Evolutionary conservation across 768 basidiomycete genomes (phyloP).

Genomic region (Trametes meyenii): DNA sequence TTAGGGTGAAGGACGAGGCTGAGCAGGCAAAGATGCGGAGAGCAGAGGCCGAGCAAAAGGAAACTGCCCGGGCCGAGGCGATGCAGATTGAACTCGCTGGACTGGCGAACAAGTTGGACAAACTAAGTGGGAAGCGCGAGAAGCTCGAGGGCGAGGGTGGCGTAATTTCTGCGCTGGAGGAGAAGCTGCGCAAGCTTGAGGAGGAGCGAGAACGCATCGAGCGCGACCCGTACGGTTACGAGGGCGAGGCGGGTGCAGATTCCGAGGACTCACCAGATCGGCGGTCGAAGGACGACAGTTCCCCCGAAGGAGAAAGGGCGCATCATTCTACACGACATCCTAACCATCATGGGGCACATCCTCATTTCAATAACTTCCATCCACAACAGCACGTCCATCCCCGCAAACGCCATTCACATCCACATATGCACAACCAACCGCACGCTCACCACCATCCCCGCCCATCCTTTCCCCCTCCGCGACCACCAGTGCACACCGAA

Average conservation of each 20-base stretch:
- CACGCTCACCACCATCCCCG: slow-evolving; percentile 21
- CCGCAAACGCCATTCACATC: slow-evolving; percentile 30
- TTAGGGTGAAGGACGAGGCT: slow-evolving; percentile 46
- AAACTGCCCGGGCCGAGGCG: slow-evolving; percentile 55
- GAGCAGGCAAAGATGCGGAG: slow-evolving; percentile 47
- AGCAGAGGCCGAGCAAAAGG: slow-evolving; percentile 51
- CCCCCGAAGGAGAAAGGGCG: slow-evolving; percentile 9
- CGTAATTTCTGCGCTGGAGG: slow-evolving; percentile 67
- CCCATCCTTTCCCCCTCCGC: slow-evolving; percentile 9
- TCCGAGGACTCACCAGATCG: slow-evolving; percentile 15
- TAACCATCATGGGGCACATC: neutral
- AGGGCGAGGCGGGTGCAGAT: slow-evolving; percentile 19
- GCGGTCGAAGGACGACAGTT: slow-evolving; percentile 13
- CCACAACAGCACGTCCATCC: slow-evolving; percentile 23
- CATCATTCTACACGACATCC: neutral
- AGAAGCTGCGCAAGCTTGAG: slow-evolving; percentile 60
- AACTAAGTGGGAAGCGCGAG: slow-evolving; percentile 63
- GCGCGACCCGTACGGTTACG: slow-evolving; percentile 34
- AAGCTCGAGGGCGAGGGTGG: slow-evolving; percentile 55
- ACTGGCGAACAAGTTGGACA: slow-evolving; percentile 66
- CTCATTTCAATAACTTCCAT: slow-evolving; percentile 17
- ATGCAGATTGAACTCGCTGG: slow-evolving; percentile 60
- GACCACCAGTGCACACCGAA: slow-evolving; percentile 11
- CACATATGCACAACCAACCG: slow-evolving; percentile 17
- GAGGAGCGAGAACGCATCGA: slow-evolving; percentile 57